A percentile compares a stretch with the other conserved stretches of the same genome.
These are phyloP conservation scores for Apiotrichum montevideense DNA, from an alignment of 1,284 basidiomycete genomes.

Conservation along the genomic window DNA sequence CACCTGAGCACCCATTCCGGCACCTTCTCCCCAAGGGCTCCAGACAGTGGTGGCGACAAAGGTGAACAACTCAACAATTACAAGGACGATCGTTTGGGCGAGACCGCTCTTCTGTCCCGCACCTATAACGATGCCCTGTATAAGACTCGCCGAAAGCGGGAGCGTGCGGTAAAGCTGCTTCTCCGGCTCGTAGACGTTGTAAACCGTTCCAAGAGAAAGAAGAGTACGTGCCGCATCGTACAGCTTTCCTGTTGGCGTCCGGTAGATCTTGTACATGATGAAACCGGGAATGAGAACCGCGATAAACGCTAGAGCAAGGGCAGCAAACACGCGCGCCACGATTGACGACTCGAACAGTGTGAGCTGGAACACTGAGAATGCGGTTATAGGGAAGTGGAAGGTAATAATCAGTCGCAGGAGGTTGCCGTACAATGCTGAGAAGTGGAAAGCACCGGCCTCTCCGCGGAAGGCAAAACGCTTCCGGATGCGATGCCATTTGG, in stretches of 20 bases:
- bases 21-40: conserved; percentile 93
- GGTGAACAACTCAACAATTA: conserved; percentile 73
- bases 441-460: conserved; percentile 47
- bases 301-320: conserved; percentile 60
- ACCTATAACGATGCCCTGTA: conserved; percentile 74
- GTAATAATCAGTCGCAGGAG: conserved; percentile 79
- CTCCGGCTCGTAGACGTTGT: conserved; percentile 88
- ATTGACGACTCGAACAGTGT: conserved; percentile 55
- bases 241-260: conserved; percentile 78
- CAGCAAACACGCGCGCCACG: conserved; percentile 43
- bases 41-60: conserved; percentile 83
- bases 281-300: conserved; percentile 70
- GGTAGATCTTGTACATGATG: conserved; percentile 66
- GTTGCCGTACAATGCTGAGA: conserved; percentile 59
- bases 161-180: conserved; percentile 82
- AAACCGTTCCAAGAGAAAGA: conserved; percentile 85
- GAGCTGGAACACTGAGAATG: conserved; percentile 84
- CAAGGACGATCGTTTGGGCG: conserved; percentile 80
- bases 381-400: conserved; percentile 89
- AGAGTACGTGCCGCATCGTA: conserved; percentile 91
- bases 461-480: conserved; percentile 44
- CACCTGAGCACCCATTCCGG: conserved; percentile 88
- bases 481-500: conserved; percentile 34
- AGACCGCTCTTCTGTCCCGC: conserved; percentile 84
- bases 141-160: conserved; percentile 72